Base-by-base conservation (phyloP, 129 eudicot genomes). In the Dittrichia graveolens region DNA sequence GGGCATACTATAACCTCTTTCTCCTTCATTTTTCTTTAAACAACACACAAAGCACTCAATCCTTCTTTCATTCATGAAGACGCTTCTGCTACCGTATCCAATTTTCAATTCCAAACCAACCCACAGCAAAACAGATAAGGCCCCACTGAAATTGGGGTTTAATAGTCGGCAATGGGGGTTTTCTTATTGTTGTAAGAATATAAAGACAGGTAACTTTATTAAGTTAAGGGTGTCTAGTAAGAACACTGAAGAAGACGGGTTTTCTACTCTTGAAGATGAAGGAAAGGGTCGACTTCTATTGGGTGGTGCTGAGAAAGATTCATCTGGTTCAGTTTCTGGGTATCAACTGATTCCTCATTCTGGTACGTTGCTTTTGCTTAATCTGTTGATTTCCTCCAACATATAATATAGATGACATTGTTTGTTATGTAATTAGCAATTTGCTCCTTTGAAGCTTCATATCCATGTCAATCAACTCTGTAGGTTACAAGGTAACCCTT, bases 281-380 rank as follows among this genome's bases (percentile, higher is more conserved):
- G 61, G 70, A 24, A 24, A 24, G 31, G 2, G 31, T 49, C 83
- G 82, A 8, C 19, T 67, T 68, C 65, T 85, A 37, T 48, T 87
- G 67, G 96, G 91, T 0, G 96, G 91, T 0, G 18, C 79, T 13
- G 85, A 82, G 75, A 87, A 55, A 46, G 88, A 85, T 62, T 54
- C 3, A 31, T 70, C 83, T 65, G 83, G 85, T 39, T 75, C 88
- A 60, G 67, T 85, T 73, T 81, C 78, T 72, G 92, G 82, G 9
- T 84, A 84, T 72, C 89, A 82, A 4, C 81, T 86, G 71, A 67
- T 82, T 70, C 72, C 94, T 61, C 87, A 81, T 18, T 72, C 89
- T 81, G 88, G 97, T 91, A 67, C 53, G 3, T 55, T 63, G 19
- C 38, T 68, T 6, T 75, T 43, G 2, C 6, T 68, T 10, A 2